These are phyloP conservation scores for Sinapis alba DNA, from an alignment of 441 rosid genomes.

Conservation along the genomic window DNA sequence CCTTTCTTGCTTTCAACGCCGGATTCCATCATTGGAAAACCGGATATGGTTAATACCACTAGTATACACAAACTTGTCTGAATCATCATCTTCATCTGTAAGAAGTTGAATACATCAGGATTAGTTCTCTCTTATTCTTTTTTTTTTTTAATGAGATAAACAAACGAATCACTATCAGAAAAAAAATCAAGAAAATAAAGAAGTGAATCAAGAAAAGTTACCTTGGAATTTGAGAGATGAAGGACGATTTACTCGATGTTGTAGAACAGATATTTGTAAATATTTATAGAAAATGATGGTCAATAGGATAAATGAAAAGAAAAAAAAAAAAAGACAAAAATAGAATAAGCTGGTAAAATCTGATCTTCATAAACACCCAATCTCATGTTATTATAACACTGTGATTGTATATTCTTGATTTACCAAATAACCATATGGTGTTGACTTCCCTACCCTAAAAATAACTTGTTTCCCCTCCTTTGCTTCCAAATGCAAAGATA, in stretches of 20 bases:
- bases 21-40: conserved; percentile 24
- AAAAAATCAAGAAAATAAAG: not conserved
- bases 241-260: not conserved
- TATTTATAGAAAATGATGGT: not conserved
- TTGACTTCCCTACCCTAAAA: not conserved
- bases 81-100: conserved; percentile 26
- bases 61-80: conserved; percentile 6
- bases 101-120: not conserved
- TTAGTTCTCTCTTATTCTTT: not conserved
- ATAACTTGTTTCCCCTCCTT: not conserved
- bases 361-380: not conserved
- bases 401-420: not conserved
- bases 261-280: not conserved
- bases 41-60: not conserved
- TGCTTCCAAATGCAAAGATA: not conserved
- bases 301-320: not conserved
- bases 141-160: not conserved
- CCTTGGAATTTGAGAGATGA: not conserved
- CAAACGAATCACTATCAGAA: not conserved
- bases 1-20: conserved; percentile 4
- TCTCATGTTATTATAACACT: not conserved
- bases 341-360: not conserved
- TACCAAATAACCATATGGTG: conserved; percentile 20
- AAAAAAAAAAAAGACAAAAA: not conserved
- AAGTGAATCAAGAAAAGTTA: not conserved